These are phyloP conservation scores for Botrytis elliptica DNA, from an alignment of 2,329 filamentous ascomycete species.

Conservation along the genomic window DNA sequence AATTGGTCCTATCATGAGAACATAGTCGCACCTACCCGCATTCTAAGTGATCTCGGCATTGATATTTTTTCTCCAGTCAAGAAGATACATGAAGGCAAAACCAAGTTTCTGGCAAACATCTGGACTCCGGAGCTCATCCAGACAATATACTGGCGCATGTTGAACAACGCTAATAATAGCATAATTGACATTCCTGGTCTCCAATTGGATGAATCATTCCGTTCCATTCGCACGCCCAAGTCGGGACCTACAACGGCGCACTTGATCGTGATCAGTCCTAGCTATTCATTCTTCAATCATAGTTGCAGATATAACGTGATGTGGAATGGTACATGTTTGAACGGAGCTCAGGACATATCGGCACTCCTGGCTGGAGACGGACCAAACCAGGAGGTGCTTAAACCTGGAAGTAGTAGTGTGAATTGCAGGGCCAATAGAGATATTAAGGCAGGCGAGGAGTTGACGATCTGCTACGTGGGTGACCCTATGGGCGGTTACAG, in stretches of 20 bases:
- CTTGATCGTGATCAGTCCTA: constrained; percentile 28
- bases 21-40: constrained; percentile 28
- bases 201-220: neutral
- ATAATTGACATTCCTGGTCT: constrained; percentile 2
- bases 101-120: neutral
- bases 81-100: neutral
- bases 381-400: constrained; percentile 17
- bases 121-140: constrained; percentile 34
- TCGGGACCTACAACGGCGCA: neutral
- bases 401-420: constrained; percentile 29
- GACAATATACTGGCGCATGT: constrained; percentile 33
- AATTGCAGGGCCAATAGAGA: constrained; percentile 27
- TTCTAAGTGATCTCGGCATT: constrained; percentile 32
- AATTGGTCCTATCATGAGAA: constrained; percentile 34
- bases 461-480: constrained; percentile 36
- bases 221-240: neutral
- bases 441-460: constrained; percentile 34
- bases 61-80: constrained; percentile 29
- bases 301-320: constrained; percentile 33
- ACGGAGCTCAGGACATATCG: constrained; percentile 12
- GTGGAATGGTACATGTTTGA: constrained; percentile 29
- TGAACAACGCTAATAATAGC: constrained; percentile 35
- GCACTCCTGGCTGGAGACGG: constrained; percentile 21
- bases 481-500: constrained; percentile 25
- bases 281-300: constrained; percentile 38